Base-by-base conservation (phyloP, 441 rosid species). In the Gossypium schwendimanii region DNA sequence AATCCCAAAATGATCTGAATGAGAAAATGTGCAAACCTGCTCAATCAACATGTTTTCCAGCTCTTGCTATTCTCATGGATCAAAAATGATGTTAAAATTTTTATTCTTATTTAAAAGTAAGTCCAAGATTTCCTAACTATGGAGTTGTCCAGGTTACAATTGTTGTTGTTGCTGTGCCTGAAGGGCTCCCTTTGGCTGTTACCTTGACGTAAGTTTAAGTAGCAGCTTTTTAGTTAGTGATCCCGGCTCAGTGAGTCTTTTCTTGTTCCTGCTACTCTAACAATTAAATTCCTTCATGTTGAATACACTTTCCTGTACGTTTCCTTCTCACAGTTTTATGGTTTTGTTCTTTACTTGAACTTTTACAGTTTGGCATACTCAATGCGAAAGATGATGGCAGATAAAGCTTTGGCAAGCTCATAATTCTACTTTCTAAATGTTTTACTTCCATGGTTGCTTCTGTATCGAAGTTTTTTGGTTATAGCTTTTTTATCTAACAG, bases 91-190 rank as follows among this genome's bases (percentile, higher is more conserved):
- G 2, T 61, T 44, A 8, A 15, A 26, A 44, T 36, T 53, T 60
- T 59, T 60, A 49, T 61, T 8, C 20, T 10, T 44, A 47, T 60
- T 60, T 45, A 59, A 57, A n/a, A 7, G 58, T 2, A 71, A 31
- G 20, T 54, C 26, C 28, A 17, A 57, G 15, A 26, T 63, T 69
- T 54, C 52, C 47, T 71, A 77, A 58, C 80, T 84, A 15, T 70
- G 57, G 75, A 71, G 50, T 71, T 66, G 73, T 80, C 24, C 75
- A 95, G 99, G 99, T 95, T 65, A 92, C 98, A 8, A 95, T 95
- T 79, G 97, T 95, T 62, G 99, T 95, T 74, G 99, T 95, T 71
- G 99, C 99, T 0, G 99, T 95, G 75, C 99, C 99, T 3, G 99
- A 95, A 75, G 99, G 99, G 74, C 99, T 95, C 83, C 99, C 99